Base-by-base conservation (phyloP, 345 rosid genomes). In the Atalantia buxifolia region DNA sequence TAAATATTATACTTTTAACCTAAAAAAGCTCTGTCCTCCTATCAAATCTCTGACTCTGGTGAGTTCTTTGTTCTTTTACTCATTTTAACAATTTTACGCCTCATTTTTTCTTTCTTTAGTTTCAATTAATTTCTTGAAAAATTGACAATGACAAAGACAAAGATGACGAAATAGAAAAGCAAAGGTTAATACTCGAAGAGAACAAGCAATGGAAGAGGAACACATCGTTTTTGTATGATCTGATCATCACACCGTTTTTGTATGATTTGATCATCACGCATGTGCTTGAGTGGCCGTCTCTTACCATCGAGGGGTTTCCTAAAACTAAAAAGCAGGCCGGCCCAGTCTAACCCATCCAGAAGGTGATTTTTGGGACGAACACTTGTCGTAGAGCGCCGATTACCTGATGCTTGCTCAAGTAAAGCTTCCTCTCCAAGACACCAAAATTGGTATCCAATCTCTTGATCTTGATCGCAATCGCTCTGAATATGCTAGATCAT, bases 121-220 rank as follows among this genome's bases (percentile, higher is more conserved):
- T 42, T 42, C 48, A 42, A 9, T 42, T 4, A 42, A 10, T 42
- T 42, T 10, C 48, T 42, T 42, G 48, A 42, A 42, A 40, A 42
- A 10, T 42, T 4, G 48, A 42, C 16, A 42, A 42, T 42, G 48
- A 42, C 48, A 42, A 42, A 42, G 48, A 10, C 48, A 94, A 90
- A 81, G 98, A 96, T 80, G 98, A 96, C 66, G 98, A 91, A 76
- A 98, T 94, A n/a, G 98, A 96, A 85, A 98, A 94, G 85, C 14
- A 42, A 13, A 65, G 98, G 28, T 85, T 94, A 60, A 90, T 96
- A 81, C 94, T 91, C 74, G 95, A 94, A 83, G 99, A 94, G 81
- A 94, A 94, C 91, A 94, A 96, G 90, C 92, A 92, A 72, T 96
- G 98, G 99, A 96, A 94, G 87, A 92, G 94, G 88, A 96, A 96